phyloP scores from a whole-genome alignment of 2,329 filamentous ascomycete species.

The Alternaria triticina region DNA sequence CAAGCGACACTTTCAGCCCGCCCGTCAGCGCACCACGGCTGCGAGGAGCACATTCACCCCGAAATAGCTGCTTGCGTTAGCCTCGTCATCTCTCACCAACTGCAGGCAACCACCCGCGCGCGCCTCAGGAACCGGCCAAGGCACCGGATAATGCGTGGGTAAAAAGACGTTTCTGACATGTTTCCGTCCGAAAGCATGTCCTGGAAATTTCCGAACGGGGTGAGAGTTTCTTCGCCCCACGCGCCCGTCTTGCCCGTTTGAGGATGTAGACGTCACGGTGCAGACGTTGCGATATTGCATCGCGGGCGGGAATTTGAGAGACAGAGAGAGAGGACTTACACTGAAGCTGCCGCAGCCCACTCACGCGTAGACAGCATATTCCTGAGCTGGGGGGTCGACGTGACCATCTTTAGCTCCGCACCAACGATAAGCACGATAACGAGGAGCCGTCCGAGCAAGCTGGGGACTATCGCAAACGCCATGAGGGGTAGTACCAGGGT shows the following conservation, averaged over 20 bases:
- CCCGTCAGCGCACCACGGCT: constrained; percentile 40
- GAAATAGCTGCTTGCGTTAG: constrained; percentile 51
- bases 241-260: not conserved
- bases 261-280: not conserved
- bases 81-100: constrained; percentile 16
- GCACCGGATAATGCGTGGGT: constrained; percentile 15
- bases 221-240: not conserved
- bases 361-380: constrained; percentile 46
- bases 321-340: constrained; percentile 46
- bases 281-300: not conserved
- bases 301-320: not conserved
- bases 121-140: constrained; percentile 4
- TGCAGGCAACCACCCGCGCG: constrained; percentile 2
- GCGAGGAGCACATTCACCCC: constrained; percentile 51
- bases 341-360: constrained; percentile 48
- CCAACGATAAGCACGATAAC: constrained; percentile 48
- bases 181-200: not conserved
- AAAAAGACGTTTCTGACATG: not conserved
- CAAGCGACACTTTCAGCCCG: constrained; percentile 8
- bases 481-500: constrained; percentile 51
- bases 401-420: constrained; percentile 43
- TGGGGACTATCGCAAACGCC: constrained; percentile 52
- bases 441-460: constrained; percentile 49
- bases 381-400: constrained; percentile 42
- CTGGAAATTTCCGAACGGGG: not conserved